Percentiles rank a stretch among this genome's conserved stretches.
Conservation (phyloP, 306 rosid genomes). For the Trifolium dubium region DNA sequence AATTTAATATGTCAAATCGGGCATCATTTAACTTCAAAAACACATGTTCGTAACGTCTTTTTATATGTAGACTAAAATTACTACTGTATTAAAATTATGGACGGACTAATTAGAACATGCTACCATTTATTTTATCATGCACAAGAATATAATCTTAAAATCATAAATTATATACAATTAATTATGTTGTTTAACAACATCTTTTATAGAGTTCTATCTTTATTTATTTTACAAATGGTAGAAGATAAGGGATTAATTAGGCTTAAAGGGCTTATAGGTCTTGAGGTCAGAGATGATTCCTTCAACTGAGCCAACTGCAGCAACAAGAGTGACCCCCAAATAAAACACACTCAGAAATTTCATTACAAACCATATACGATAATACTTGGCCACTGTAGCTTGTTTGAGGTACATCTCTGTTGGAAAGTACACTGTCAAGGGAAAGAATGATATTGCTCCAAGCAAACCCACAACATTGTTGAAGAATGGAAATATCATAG, state of each 20-base stretch:
- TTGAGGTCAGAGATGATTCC: not conserved
- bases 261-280: not conserved
- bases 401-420: conserved; percentile 56
- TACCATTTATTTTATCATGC: no score
- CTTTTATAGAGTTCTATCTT: no score
- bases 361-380: conserved; percentile 7
- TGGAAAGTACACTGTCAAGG: conserved; percentile 66
- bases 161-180: no score
- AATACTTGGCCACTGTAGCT: conserved; percentile 50
- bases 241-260: not conserved
- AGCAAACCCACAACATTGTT: conserved; percentile 60
- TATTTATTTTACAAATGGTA: not conserved
- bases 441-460: conserved; percentile 67
- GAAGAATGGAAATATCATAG: conserved; percentile 69
- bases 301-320: conserved; percentile 1
- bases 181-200: no score
- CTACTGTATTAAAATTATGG: no score
- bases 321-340: not conserved
- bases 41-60: no score
- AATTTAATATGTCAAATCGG: no score
- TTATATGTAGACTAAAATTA: no score
- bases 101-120: no score
- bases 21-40: no score
- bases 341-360: not conserved
- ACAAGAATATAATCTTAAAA: no score